Percentiles rank a stretch among this genome's conserved stretches.
These are phyloP conservation scores for Cladosporium sp. DNA, from an alignment of 2,329 filamentous ascomycete genomes.

Conservation along the genomic window DNA sequence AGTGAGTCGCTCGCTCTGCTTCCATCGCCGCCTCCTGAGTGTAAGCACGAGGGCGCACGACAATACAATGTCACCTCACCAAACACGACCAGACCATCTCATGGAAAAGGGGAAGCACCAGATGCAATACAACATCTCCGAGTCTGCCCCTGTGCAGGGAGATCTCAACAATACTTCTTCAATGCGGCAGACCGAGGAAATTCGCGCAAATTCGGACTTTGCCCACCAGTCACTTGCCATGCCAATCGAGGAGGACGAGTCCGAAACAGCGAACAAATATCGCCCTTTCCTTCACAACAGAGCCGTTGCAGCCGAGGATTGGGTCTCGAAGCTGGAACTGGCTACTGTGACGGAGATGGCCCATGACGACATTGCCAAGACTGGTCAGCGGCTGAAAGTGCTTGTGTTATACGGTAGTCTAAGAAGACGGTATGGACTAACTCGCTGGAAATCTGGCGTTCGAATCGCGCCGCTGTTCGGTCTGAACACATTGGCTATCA, in stretches of 20 bases:
- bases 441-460: not conserved
- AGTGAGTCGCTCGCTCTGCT: not conserved
- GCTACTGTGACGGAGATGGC: constrained; percentile 50
- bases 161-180: constrained; percentile 9
- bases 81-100: not conserved
- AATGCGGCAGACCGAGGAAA: not conserved
- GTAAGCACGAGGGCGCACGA: not conserved
- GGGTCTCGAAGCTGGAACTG: constrained; percentile 55
- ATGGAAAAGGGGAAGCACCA: not conserved
- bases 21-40: not conserved
- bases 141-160: not conserved
- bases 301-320: constrained; percentile 43
- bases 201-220: not conserved
- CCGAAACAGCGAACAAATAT: constrained; percentile 44
- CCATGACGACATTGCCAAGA: constrained; percentile 19
- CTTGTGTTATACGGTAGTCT: constrained; percentile 61
- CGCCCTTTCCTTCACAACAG: constrained; percentile 53
- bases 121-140: not conserved
- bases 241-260: constrained; percentile 45
- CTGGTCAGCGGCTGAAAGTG: constrained; percentile 49
- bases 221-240: not conserved
- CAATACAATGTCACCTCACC: not conserved
- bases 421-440: constrained; percentile 30
- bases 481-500: not conserved
- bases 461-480: not conserved